Percentiles rank a stretch among this genome's conserved stretches.
phyloP scores from a whole-genome alignment of 768 basidiomycete species.

The Russula ochroleuca region DNA sequence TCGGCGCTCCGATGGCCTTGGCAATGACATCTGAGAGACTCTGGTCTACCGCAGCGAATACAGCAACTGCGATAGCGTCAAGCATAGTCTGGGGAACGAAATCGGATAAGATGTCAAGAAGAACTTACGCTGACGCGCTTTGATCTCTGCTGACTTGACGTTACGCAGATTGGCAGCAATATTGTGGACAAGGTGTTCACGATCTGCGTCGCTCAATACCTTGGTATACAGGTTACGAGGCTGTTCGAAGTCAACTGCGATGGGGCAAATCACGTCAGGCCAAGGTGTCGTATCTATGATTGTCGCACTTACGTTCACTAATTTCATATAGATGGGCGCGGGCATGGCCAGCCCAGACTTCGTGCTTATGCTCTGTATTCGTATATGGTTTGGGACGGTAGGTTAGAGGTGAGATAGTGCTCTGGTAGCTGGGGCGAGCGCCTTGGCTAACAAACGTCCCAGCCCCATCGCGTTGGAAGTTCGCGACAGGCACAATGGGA shows the following conservation, averaged over 20 bases:
- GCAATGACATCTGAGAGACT: conserved; percentile 72
- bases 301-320: conserved; percentile 61
- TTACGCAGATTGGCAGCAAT: conserved; percentile 56
- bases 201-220: conserved; percentile 60
- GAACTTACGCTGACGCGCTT: conserved; percentile 60
- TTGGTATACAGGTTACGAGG: conserved; percentile 64
- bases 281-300: not conserved
- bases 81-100: conserved; percentile 49
- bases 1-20: conserved; percentile 58
- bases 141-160: conserved; percentile 59
- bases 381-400: conserved; percentile 48
- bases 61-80: conserved; percentile 27
- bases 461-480: conserved; percentile 90
- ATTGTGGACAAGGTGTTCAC: conserved; percentile 62
- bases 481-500: conserved; percentile 64
- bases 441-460: conserved; percentile 75
- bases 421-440: conserved; percentile 81
- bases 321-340: conserved; percentile 66
- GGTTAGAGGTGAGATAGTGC: conserved; percentile 65
- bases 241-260: conserved; percentile 78
- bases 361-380: conserved; percentile 47
- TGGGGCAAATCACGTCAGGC: conserved; percentile 8
- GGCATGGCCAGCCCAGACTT: conserved; percentile 69
- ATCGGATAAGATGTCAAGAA: not conserved
- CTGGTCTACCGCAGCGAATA: conserved; percentile 63